A percentile compares a stretch with the other conserved stretches of the same genome.
phyloP scores from a whole-genome alignment of 2,329 filamentous ascomycete genomes.

The Rutstroemia sydowiana region DNA sequence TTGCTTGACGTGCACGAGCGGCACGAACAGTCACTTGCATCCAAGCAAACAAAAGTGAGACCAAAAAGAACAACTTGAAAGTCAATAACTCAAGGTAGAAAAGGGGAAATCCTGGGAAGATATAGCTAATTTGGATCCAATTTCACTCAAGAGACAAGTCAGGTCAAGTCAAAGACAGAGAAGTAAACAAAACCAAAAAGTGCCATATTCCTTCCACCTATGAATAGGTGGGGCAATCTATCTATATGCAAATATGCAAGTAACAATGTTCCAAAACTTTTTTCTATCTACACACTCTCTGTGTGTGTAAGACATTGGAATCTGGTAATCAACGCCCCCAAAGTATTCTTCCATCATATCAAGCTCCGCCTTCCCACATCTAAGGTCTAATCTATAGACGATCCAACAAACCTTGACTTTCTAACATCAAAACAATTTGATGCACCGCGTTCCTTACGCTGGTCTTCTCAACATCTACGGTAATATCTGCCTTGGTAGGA shows the following conservation, averaged over 20 bases:
- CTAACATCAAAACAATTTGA: constrained; percentile 88
- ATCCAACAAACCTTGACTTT: constrained; percentile 84
- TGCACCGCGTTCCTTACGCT: constrained; percentile 89
- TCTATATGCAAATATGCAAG: too few relatives aligned
- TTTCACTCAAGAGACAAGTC: too few relatives aligned
- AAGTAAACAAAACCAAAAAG: too few relatives aligned
- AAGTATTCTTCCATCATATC: neutral
- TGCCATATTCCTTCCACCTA: too few relatives aligned
- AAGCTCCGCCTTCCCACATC: neutral
- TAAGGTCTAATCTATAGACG: constrained; percentile 30
- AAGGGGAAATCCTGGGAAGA: too few relatives aligned
- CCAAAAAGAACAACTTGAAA: too few relatives aligned
- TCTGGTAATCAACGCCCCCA: neutral
- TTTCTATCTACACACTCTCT: neutral
- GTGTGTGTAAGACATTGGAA: neutral
- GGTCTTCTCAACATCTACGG: constrained; percentile 79
- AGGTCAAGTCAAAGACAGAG: too few relatives aligned
- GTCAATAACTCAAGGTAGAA: too few relatives aligned
- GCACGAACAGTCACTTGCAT: constrained; percentile 96
- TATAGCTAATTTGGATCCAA: too few relatives aligned
- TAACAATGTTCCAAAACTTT: neutral
- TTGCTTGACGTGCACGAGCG: constrained; percentile 90
- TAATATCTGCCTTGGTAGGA: constrained; percentile 73
- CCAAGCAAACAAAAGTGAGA: too few relatives aligned
- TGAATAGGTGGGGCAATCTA: too few relatives aligned